Conservation (phyloP, 306 rosid species). For the Rosa rugosa region DNA sequence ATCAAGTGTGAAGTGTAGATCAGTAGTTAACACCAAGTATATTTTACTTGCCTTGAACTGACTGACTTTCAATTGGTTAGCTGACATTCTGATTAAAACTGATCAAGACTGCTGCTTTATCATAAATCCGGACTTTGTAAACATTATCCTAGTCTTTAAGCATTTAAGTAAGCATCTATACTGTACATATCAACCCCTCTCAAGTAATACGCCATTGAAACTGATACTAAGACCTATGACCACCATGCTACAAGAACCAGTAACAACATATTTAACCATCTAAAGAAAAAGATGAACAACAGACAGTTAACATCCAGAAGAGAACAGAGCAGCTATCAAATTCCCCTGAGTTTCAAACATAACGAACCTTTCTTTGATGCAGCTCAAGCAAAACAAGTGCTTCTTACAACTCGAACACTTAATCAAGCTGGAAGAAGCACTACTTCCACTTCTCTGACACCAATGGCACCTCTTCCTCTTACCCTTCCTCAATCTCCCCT, state of each 20-base stretch:
- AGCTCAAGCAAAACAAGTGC: conserved; percentile 77
- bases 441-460: conserved; percentile 64
- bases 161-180: background rate
- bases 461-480: conserved; percentile 83
- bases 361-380: conserved; percentile 83
- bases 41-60: conserved; percentile 8
- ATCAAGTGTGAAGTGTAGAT: background rate
- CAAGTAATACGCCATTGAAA: background rate
- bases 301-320: background rate
- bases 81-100: background rate
- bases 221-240: background rate
- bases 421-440: conserved; percentile 42
- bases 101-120: conserved; percentile 15
- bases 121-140: conserved; percentile 18
- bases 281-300: background rate
- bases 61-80: background rate
- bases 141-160: background rate
- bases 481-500: conserved; percentile 46
- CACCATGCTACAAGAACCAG: background rate
- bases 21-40: background rate
- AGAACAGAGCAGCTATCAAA: conserved; percentile 19
- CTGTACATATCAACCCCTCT: background rate
- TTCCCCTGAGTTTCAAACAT: background rate
- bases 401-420: conserved; percentile 81
- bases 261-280: background rate